Evolutionary conservation across 1,284 basidiomycete species (phyloP).

Genomic region (Cutaneotrichosporon mucoides): DNA sequence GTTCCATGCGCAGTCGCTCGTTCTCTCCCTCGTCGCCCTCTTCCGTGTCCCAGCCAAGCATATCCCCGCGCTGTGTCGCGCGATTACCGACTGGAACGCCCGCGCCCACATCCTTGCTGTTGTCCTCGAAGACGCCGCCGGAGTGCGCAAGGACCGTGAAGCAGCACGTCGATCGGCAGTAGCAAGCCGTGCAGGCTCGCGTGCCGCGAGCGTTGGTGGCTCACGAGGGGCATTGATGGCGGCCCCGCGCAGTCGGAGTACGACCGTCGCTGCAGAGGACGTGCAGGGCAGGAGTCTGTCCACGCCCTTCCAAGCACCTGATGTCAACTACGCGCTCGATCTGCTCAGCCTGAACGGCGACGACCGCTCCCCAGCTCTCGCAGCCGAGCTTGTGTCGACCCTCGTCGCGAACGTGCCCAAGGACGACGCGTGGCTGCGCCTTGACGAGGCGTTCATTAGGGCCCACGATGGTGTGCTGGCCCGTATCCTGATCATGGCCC

Average conservation of each 20-base stretch:
- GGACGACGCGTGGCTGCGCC: not conserved
- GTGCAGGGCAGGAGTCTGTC: not conserved
- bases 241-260: not conserved
- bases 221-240: not conserved
- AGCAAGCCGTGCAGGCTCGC: not conserved
- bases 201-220: no score
- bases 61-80: constrained; percentile 6
- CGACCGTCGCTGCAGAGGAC: not conserved
- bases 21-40: constrained; percentile 18
- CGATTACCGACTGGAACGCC: not conserved
- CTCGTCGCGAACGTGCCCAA: not conserved
- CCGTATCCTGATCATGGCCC: constrained; percentile 1
- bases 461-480: not conserved
- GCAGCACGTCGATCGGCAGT: not conserved
- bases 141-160: constrained; percentile 13
- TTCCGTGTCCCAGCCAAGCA: constrained; percentile 15
- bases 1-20: constrained; percentile 25
- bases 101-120: constrained; percentile 22
- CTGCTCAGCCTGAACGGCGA: constrained; percentile 4
- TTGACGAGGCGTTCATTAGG: not conserved
- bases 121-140: constrained; percentile 30
- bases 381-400: constrained; percentile 4
- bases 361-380: not conserved
- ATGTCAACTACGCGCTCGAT: constrained; percentile 6
- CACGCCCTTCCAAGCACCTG: not conserved